These are phyloP conservation scores for Tuber magnatum DNA, from an alignment of 495 filamentous ascomycete genomes.

Conservation along the genomic window DNA sequence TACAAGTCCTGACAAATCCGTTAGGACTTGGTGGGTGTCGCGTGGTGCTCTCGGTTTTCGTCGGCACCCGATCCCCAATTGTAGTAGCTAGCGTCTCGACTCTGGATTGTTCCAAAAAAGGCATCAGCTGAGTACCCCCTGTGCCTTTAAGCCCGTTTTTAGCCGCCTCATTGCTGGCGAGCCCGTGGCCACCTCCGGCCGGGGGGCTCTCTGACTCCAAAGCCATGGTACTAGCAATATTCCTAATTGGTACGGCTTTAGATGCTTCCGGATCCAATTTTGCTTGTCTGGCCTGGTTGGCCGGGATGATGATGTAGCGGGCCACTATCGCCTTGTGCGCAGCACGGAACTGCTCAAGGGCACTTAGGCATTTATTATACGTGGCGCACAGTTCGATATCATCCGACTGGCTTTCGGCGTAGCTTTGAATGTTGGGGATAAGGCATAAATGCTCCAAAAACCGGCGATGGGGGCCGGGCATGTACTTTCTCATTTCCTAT, in stretches of 20 bases:
- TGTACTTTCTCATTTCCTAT: constrained; percentile 85
- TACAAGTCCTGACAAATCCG: constrained; percentile 33
- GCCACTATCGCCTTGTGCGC: constrained; percentile 96
- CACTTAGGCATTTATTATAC: constrained; percentile 84
- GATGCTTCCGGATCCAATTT: not conserved
- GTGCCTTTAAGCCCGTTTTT: constrained; percentile 73
- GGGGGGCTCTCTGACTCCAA: constrained; percentile 16
- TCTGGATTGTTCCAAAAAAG: constrained; percentile 87
- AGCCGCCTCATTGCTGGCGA: constrained; percentile 36
- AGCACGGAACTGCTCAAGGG: constrained; percentile 81
- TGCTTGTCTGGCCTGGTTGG: constrained; percentile 29
- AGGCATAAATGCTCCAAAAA: constrained; percentile 73
- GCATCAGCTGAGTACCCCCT: constrained; percentile 84
- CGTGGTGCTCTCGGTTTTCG: constrained; percentile 19
- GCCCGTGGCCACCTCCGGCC: constrained; percentile 25
- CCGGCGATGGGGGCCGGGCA: constrained; percentile 85
- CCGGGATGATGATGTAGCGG: constrained; percentile 82
- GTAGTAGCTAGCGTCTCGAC: constrained; percentile 94
- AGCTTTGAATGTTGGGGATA: constrained; percentile 83
- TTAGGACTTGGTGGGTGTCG: constrained; percentile 13
- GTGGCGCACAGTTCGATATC: constrained; percentile 65
- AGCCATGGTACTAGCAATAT: constrained; percentile 22
- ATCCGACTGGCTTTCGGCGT: constrained; percentile 58
- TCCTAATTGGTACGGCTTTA: constrained; percentile 1
- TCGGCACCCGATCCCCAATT: constrained; percentile 49